phyloP scores from a whole-genome alignment of 2,329 filamentous ascomycete species.

The Neonectria sp. region DNA sequence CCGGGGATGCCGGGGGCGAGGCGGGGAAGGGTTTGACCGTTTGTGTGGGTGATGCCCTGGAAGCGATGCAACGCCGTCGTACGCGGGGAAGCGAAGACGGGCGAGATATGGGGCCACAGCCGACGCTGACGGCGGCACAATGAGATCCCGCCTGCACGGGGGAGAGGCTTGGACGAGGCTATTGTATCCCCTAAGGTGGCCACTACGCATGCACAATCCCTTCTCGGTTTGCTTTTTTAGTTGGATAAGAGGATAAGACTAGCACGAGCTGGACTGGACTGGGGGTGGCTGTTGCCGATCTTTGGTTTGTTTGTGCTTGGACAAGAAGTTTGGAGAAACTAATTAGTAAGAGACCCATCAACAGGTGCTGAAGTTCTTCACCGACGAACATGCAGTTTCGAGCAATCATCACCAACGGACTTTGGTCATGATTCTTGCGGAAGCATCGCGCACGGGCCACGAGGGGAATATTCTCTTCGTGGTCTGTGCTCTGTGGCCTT shows the following conservation, averaged over 20 bases:
- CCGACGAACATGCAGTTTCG: not conserved
- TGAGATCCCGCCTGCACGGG: conserved; percentile 18
- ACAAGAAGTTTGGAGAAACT: not conserved
- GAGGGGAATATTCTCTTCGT: not conserved
- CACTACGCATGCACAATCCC: conserved; percentile 1
- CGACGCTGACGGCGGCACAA: conserved; percentile 16
- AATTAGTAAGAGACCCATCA: not conserved
- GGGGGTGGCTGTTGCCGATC: conserved; percentile 15
- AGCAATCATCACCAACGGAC: too few relatives aligned
- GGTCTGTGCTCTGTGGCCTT: not conserved
- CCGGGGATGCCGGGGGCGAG: conserved; percentile 16
- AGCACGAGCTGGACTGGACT: not conserved
- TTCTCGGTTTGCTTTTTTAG: not conserved
- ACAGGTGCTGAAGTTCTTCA: not conserved
- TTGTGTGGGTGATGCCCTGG: conserved; percentile 15
- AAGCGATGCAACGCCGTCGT: conserved; percentile 29
- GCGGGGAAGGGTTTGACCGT: conserved; percentile 1
- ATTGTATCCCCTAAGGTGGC: not conserved
- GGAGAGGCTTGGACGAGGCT: conserved; percentile 1
- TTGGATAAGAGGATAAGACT: not conserved
- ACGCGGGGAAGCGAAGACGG: conserved; percentile 21
- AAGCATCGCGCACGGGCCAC: not conserved
- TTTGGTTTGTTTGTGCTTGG: not conserved
- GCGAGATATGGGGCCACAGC: not conserved
- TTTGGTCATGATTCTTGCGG: not conserved